Conservation (phyloP, 345 rosid species). For the Eucalyptus globulus region DNA sequence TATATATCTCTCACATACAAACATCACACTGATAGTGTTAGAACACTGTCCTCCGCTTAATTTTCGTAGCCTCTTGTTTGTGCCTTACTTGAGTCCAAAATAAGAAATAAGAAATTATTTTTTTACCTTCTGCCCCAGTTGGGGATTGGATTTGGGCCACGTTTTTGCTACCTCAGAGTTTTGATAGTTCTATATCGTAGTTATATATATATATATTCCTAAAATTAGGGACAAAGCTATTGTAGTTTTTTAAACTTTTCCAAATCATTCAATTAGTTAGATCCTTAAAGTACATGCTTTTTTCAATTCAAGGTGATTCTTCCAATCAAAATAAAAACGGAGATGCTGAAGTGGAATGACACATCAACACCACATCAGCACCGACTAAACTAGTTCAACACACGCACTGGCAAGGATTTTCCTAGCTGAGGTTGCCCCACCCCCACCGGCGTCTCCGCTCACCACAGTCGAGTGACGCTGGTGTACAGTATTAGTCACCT, state of each 20-base stretch:
- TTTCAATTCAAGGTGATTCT: neutral
- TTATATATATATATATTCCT: neutral
- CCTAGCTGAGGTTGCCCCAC: neutral
- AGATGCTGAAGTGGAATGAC: neutral
- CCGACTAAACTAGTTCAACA: neutral
- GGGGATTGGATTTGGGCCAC: neutral
- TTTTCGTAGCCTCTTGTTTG: fast-evolving
- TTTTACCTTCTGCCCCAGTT: neutral
- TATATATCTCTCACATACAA: neutral
- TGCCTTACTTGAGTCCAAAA: neutral
- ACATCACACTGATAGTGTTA: neutral
- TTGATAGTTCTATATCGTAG: neutral
- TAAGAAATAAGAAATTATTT: neutral
- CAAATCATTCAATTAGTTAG: neutral
- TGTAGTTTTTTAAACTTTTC: neutral
- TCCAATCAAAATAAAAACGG: neutral
- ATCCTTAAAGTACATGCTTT: neutral
- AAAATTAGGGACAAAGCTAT: neutral
- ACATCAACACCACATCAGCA: neutral
- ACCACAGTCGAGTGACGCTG: neutral
- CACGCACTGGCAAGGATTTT: neutral
- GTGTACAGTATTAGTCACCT: neutral
- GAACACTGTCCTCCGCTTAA: too few species aligned
- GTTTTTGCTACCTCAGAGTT: neutral
- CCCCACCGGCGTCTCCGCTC: neutral